Evolutionary conservation across 768 basidiomycete genomes (phyloP), one percentile per base, ranked within the genome.

Genomic region (Holtermanniella nyarrowii): DNA sequence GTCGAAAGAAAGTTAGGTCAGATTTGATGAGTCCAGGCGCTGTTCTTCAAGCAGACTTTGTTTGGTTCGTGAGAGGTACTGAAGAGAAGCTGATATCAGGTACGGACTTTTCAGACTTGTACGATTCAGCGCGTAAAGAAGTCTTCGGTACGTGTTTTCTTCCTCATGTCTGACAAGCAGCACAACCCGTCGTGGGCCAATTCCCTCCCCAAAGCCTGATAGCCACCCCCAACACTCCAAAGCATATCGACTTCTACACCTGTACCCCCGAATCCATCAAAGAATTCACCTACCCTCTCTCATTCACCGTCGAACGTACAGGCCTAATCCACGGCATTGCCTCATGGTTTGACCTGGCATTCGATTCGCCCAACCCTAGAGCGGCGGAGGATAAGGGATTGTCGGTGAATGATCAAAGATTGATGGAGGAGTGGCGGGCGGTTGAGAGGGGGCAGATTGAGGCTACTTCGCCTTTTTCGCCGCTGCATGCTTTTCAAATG

Each of bases 321-420:
- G 62, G 65, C 7, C 46, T 70, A 20, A 53, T 68, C 2, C 65
- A 68, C 39, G 69, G 69, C 1, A 60, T 70, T 18, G 69, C 67
- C 27, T 69, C 67, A 7, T 71, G 69, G 69, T 71, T 71, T 45
- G 69, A 70, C 39, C 58, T 70, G 7, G 62, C 59, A 24, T 71
- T 71, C 46, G 31, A 7, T 16, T 41, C 48, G 10, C 69, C 69
- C 25, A 55, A 58, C 10, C 60, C 57, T 23, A n/a, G 47, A 4
- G 45, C 42, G 16, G 26, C 48, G 14, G 13, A 40, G 16, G 26
- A 21, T 24, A 16, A 4, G 24, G 25, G 45, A 18, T 18, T 26
- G 20, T 5, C 41, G 45, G 25, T 47, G 14, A 54, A 53, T 14
- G 58, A 63, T 46, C 52, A 53, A 13, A 27, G 46, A 13, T 40